Conservation (phyloP, 2,329 filamentous ascomycete genomes). For the Myriosclerotinia duriaeana region DNA sequence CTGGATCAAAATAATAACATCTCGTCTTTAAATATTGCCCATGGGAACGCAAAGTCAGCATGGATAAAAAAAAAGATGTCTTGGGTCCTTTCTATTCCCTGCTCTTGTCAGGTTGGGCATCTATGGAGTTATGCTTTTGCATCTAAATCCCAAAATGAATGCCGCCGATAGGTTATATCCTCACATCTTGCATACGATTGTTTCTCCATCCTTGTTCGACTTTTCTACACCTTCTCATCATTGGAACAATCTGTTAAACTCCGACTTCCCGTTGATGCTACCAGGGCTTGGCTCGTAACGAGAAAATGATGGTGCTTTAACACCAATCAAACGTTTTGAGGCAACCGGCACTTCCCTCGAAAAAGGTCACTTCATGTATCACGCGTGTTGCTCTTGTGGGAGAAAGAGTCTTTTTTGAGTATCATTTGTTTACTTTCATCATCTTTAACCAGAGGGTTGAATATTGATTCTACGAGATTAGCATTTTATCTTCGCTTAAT, state of each 20-base stretch:
- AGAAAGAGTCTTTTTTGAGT: neutral
- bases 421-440: constrained; percentile 18
- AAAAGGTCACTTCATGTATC: constrained; percentile 24
- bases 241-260: constrained; percentile 23
- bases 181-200: constrained; percentile 32
- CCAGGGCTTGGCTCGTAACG: constrained; percentile 28
- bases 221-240: constrained; percentile 24
- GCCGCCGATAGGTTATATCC: constrained; percentile 33
- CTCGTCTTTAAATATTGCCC: neutral
- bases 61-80: neutral
- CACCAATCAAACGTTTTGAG: constrained; percentile 37
- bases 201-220: constrained; percentile 31
- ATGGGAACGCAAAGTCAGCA: constrained; percentile 15
- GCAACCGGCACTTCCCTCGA: constrained; percentile 30
- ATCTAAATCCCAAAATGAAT: constrained; percentile 21
- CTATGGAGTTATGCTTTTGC: constrained; percentile 27
- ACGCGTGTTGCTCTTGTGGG: constrained; percentile 28
- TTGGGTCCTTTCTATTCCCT: constrained; percentile 20
- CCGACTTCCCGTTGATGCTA: constrained; percentile 29
- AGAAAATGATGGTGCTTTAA: constrained; percentile 25
- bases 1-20: constrained; percentile 10
- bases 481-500: constrained; percentile 18
- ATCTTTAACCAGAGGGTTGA: neutral
- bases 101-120: constrained; percentile 32
- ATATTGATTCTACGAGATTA: neutral